phyloP scores from a whole-genome alignment of 441 rosid genomes.

The Aleurites moluccanus region DNA sequence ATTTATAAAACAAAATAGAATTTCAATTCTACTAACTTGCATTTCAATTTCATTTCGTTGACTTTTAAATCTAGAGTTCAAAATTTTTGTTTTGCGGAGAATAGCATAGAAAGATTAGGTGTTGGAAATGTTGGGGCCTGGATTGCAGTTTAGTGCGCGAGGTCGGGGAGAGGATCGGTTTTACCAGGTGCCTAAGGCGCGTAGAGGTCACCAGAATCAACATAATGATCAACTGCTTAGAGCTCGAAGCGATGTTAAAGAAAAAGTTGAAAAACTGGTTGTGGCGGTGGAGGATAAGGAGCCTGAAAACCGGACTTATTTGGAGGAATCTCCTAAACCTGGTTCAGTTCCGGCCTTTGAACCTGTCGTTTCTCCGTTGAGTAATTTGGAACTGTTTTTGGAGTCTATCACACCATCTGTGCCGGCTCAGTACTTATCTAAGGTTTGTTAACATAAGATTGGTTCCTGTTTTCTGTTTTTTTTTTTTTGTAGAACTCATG shows the following conservation, averaged over 20 bases:
- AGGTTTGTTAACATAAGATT: constrained; percentile 36
- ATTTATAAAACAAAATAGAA: too few relatives aligned
- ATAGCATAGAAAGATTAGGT: not conserved
- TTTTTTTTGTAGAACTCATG: not conserved
- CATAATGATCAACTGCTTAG: constrained; percentile 46
- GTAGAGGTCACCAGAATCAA: constrained; percentile 35
- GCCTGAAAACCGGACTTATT: constrained; percentile 29
- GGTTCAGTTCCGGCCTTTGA: constrained; percentile 27
- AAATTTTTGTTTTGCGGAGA: not conserved
- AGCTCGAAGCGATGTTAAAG: constrained; percentile 46
- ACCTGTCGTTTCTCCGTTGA: constrained; percentile 36
- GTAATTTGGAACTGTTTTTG: constrained; percentile 62
- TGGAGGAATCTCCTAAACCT: constrained; percentile 27
- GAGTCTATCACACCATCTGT: constrained; percentile 61
- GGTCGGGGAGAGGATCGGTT: too few relatives aligned
- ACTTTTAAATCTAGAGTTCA: constrained; percentile 4
- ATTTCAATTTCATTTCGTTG: constrained; percentile 3
- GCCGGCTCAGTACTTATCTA: constrained; percentile 53
- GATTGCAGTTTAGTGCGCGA: constrained; percentile 50
- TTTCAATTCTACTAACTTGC: constrained; percentile 2
- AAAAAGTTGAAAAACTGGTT: constrained; percentile 12
- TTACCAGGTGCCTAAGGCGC: constrained; percentile 39
- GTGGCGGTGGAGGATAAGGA: constrained; percentile 17
- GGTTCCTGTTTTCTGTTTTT: not conserved
- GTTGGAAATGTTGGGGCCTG: constrained; percentile 55